Evolutionary conservation across 257 asterid genomes (phyloP).

Genomic region (Rauvolfia tetraphylla): DNA sequence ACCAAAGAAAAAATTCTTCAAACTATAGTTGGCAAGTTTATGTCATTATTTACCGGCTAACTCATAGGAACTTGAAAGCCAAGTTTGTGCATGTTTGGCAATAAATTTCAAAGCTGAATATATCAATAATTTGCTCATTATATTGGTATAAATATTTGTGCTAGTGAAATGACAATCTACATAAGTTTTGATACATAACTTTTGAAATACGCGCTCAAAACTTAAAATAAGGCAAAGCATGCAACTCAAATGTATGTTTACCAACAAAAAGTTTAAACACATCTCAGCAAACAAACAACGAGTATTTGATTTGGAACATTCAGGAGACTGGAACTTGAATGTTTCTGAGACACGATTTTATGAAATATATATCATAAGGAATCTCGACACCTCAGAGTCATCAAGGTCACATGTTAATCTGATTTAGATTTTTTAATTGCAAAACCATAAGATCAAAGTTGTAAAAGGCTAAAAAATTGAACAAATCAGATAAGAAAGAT

Average conservation of each 20-base stretch:
- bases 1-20: neutral
- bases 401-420: neutral
- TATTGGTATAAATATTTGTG: neutral
- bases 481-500: neutral
- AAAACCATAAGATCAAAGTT: neutral
- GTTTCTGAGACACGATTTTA: neutral
- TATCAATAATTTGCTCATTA: neutral
- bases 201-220: neutral
- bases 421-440: neutral
- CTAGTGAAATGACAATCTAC: neutral
- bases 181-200: neutral
- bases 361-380: neutral
- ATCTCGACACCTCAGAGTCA: neutral
- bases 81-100: neutral
- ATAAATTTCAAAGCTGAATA: neutral
- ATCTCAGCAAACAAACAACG: neutral
- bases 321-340: neutral
- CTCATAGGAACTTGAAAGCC: neutral
- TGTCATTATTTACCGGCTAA: neutral
- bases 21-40: neutral
- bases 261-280: neutral
- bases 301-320: neutral
- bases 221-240: neutral
- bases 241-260: neutral
- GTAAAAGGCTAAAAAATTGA: neutral